These are phyloP conservation scores for Nicotiana attenuata DNA, from an alignment of 257 asterid genomes.

Conservation along the genomic window DNA sequence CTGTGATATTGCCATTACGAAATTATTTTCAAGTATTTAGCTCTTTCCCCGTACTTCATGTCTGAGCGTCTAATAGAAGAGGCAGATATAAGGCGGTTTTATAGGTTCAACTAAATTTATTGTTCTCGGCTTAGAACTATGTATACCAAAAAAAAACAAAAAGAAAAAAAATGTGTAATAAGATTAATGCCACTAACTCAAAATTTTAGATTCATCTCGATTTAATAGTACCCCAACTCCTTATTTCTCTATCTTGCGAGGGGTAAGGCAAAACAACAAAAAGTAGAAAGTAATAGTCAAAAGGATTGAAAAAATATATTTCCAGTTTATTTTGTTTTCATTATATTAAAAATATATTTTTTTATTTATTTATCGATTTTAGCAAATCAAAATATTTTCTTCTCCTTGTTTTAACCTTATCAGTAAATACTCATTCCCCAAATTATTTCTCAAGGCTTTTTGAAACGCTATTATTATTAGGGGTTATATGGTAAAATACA, in stretches of 20 bases:
- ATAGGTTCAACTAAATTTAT: too few species aligned
- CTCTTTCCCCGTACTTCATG: background rate
- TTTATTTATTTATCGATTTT: too few species aligned
- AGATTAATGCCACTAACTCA: background rate
- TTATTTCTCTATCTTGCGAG: background rate
- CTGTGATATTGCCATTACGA: background rate
- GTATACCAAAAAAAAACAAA: background rate
- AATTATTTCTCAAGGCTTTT: too few species aligned
- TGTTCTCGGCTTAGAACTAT: background rate
- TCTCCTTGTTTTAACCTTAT: too few species aligned
- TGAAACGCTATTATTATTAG: too few species aligned
- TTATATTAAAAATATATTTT: too few species aligned
- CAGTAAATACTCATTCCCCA: too few species aligned
- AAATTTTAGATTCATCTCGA: background rate
- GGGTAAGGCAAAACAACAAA: background rate
- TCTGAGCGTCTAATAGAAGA: background rate
- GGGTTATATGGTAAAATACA: too few species aligned
- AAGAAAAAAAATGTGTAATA: background rate
- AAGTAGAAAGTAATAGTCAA: background rate
- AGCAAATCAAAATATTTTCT: too few species aligned
- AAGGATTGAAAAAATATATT: too few species aligned
- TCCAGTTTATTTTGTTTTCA: too few species aligned
- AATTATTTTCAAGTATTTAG: background rate
- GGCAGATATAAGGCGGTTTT: background rate
- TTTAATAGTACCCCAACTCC: background rate